A percentile compares a stretch with the other conserved stretches of the same genome.
phyloP scores from a whole-genome alignment of 1,284 basidiomycete genomes.

The Papiliotrema laurentii region DNA sequence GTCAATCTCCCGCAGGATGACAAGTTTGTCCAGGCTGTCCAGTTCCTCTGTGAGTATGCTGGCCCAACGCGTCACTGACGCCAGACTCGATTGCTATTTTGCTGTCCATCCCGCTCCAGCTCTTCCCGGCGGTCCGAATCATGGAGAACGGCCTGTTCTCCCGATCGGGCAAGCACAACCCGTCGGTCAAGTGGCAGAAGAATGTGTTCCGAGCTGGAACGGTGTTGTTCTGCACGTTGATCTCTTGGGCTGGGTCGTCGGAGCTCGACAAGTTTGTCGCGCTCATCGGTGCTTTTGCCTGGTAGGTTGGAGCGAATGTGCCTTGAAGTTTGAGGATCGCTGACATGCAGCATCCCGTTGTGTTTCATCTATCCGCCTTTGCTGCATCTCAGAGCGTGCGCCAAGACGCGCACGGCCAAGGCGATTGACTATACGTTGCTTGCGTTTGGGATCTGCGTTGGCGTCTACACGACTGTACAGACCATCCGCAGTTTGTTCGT shows the following conservation, averaged over 20 bases:
- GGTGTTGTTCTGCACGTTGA: constrained; percentile 67
- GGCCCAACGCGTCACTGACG: constrained; percentile 7
- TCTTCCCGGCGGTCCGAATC: constrained; percentile 96
- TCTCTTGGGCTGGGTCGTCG: constrained; percentile 79
- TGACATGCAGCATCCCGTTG: constrained; percentile 67
- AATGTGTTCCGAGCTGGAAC: constrained; percentile 78
- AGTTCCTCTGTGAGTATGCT: constrained; percentile 61
- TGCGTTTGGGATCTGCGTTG: constrained; percentile 76
- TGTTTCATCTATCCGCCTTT: constrained; percentile 93
- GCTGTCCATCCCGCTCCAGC: constrained; percentile 87
- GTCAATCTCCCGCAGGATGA: constrained; percentile 84
- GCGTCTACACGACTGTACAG: constrained; percentile 64
- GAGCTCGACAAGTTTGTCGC: constrained; percentile 97
- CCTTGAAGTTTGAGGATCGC: neutral
- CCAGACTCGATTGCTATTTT: constrained; percentile 78
- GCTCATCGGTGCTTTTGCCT: constrained; percentile 89
- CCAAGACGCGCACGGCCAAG: constrained; percentile 67
- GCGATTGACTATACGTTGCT: constrained; percentile 71
- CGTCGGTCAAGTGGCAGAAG: constrained; percentile 70
- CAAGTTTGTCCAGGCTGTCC: constrained; percentile 82
- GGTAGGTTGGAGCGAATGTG: constrained; percentile 57
- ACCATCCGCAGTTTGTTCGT: constrained; percentile 41
- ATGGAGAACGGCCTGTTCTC: constrained; percentile 95
- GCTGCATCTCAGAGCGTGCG: constrained; percentile 85
- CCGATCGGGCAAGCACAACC: constrained; percentile 63